These are phyloP conservation scores for Fusarium ambrosium DNA, from an alignment of 2,329 filamentous ascomycete species.

Conservation along the genomic window DNA sequence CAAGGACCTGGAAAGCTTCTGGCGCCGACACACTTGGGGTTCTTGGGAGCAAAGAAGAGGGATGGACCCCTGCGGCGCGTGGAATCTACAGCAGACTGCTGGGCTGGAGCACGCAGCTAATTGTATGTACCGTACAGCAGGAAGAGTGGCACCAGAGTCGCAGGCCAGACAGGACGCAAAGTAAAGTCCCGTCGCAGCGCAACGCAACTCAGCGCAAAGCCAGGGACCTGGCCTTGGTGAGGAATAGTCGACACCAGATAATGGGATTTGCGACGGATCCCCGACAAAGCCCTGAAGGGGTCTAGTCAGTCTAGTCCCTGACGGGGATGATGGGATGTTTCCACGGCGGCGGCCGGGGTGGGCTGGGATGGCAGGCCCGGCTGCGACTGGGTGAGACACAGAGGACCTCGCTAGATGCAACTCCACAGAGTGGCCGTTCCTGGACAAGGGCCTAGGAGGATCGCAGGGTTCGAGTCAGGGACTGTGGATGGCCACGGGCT, in stretches of 20 bases:
- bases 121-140: constrained; percentile 1
- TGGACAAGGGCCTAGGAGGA: constrained; percentile 37
- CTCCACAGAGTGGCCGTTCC: constrained; percentile 46
- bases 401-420: constrained; percentile 25
- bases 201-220: constrained; percentile 1
- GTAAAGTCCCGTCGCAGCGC: constrained; percentile 15
- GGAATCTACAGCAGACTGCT: constrained; percentile 22
- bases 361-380: constrained; percentile 30
- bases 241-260: constrained; percentile 11
- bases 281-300: constrained; percentile 27
- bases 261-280: constrained; percentile 41
- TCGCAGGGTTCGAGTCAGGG: constrained; percentile 46
- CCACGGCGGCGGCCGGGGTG: constrained; percentile 36
- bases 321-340: constrained; percentile 43
- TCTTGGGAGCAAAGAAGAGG: neutral
- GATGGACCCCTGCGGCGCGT: constrained; percentile 18
- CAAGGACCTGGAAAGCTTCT: constrained; percentile 34
- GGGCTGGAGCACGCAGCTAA: neutral
- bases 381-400: constrained; percentile 34
- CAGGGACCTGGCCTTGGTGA: constrained; percentile 4
- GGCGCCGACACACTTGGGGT: constrained; percentile 5
- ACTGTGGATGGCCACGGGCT: constrained; percentile 34
- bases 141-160: neutral
- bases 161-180: constrained; percentile 13
- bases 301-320: constrained; percentile 40